Evolutionary conservation across 2,329 filamentous ascomycete genomes (phyloP).

Genomic region (Fonsecaea nubica): DNA sequence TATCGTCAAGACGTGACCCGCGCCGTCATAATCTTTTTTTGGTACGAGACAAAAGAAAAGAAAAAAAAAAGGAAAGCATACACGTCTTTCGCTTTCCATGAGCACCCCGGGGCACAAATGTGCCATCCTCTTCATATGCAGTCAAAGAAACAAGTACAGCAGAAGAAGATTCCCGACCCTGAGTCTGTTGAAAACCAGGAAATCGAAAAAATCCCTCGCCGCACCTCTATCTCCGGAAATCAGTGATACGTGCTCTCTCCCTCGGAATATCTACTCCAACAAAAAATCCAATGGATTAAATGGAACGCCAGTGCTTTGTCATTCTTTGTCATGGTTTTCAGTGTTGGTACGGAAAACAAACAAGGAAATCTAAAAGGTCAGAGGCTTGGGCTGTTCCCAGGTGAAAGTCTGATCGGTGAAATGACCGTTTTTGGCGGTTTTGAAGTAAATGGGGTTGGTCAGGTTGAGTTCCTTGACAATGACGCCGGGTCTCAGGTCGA

Average conservation of each 20-base stretch:
- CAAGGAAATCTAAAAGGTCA: constrained; percentile 75
- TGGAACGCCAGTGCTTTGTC: constrained; percentile 13
- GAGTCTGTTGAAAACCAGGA: constrained; percentile 37
- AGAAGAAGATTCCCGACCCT: constrained; percentile 8
- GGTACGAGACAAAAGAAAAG: constrained; percentile 6
- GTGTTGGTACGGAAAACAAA: constrained; percentile 7
- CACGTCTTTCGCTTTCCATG: constrained; percentile 22
- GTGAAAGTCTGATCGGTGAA: constrained; percentile 98
- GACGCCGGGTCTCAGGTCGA: constrained; percentile 96
- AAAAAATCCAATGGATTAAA: not conserved
- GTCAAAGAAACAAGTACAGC: constrained; percentile 19
- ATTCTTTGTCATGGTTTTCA: constrained; percentile 10
- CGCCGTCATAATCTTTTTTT: constrained; percentile 25
- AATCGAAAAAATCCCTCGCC: constrained; percentile 12
- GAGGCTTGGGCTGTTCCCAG: constrained; percentile 97
- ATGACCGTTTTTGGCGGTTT: constrained; percentile 99
- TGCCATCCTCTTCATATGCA: constrained; percentile 5
- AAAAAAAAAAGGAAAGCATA: constrained; percentile 14
- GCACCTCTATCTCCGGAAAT: constrained; percentile 7
- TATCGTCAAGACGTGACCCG: constrained; percentile 38
- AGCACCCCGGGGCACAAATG: not conserved
- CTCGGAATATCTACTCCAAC: constrained; percentile 8
- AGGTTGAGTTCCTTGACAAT: constrained; percentile 98
- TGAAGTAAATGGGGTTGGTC: constrained; percentile 94
- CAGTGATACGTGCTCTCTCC: constrained; percentile 12